Percentiles rank a stretch among this genome's conserved stretches.
phyloP scores from a whole-genome alignment of 2,329 filamentous ascomycete genomes.

The Pyricularia sp. region DNA sequence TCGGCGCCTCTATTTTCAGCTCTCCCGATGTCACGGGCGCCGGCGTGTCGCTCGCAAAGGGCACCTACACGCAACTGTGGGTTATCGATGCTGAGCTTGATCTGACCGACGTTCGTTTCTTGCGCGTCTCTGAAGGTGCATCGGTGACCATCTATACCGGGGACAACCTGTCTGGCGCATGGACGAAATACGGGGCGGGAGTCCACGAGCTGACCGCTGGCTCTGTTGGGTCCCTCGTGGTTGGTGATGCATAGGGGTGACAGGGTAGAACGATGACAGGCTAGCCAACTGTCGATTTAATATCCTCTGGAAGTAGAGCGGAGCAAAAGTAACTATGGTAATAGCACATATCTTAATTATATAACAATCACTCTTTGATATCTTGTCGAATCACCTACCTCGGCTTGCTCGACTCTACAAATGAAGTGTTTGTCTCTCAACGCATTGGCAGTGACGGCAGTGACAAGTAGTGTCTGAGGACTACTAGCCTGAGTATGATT shows the following conservation, averaged over 20 bases:
- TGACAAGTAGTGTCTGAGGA: constrained; percentile 22
- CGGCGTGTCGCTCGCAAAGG: not conserved
- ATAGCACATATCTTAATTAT: not conserved
- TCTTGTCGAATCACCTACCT: not conserved
- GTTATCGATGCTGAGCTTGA: not conserved
- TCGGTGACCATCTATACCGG: not conserved
- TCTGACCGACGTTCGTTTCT: not conserved
- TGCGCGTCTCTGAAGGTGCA: not conserved
- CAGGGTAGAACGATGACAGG: not conserved
- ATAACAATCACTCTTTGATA: not conserved
- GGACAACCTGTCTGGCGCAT: not conserved
- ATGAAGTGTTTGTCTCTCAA: not conserved
- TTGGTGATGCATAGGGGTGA: not conserved
- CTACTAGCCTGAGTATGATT: constrained; percentile 14
- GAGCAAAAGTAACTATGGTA: not conserved
- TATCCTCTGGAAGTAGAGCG: not conserved
- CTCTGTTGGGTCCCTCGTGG: not conserved
- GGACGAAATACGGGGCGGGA: not conserved
- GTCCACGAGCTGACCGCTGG: not conserved
- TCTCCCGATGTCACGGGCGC: not conserved
- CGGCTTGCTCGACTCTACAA: not conserved
- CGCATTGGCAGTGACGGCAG: constrained; percentile 14
- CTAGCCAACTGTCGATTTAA: not conserved
- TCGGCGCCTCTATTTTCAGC: not conserved
- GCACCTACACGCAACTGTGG: not conserved